phyloP scores from a whole-genome alignment of 2,329 filamentous ascomycete species.

The Fusarium coffeatum region DNA sequence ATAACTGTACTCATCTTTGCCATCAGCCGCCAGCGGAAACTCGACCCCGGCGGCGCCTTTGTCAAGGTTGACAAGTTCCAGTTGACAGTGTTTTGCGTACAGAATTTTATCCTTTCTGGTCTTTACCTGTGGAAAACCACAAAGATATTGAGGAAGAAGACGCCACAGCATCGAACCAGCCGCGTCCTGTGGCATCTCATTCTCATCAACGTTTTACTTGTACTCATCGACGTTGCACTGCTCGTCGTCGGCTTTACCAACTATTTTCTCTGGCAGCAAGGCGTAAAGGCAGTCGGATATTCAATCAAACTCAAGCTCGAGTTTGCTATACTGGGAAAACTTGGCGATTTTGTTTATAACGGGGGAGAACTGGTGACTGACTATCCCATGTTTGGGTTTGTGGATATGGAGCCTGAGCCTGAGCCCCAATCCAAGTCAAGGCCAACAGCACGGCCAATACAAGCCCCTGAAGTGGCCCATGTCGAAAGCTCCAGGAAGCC shows the following conservation, averaged over 20 bases:
- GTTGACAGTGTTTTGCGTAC: constrained; percentile 28
- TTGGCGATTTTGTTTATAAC: constrained; percentile 50
- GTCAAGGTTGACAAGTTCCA: constrained; percentile 25
- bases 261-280: constrained; percentile 50
- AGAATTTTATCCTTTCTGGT: constrained; percentile 33
- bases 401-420: constrained; percentile 30
- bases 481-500: constrained; percentile 17
- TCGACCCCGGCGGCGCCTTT: constrained; percentile 8
- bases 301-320: constrained; percentile 55
- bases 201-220: constrained; percentile 56
- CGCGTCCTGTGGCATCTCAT: constrained; percentile 35
- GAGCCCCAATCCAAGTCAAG: constrained; percentile 14
- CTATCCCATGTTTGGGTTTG: constrained; percentile 31
- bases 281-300: constrained; percentile 51
- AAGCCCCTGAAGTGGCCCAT: neutral
- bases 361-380: constrained; percentile 30
- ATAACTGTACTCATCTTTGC: constrained; percentile 28
- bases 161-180: constrained; percentile 15
- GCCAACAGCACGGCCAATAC: neutral
- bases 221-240: constrained; percentile 56
- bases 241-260: constrained; percentile 49
- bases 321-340: constrained; percentile 51
- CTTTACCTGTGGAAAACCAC: constrained; percentile 35
- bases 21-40: constrained; percentile 11
- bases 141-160: constrained; percentile 22